Evolutionary conservation across 139 green algal species (phyloP), one percentile per base, ranked within the genome.

Genomic region (Chloropicon primus): DNA sequence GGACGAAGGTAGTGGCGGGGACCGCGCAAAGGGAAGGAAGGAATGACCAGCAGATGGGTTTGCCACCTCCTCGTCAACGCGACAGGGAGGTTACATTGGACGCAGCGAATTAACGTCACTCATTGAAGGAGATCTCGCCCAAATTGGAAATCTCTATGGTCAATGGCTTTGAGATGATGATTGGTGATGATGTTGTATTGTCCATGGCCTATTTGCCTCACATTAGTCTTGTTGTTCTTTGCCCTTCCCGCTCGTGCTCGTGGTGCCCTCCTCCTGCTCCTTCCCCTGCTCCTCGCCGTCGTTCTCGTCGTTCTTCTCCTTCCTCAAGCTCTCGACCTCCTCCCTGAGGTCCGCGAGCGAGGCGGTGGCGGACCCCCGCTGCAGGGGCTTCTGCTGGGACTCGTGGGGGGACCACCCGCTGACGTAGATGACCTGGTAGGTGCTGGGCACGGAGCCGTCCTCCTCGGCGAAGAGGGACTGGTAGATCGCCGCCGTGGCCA

Each of bases 391-490:
- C 27, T 87, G 88, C 80, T 93, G 89, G 23, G 24, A 77, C 1
- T 80, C 72, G 25, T 87, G 62, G 24, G 92, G 90, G 0, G 89
- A 79, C 92, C 92, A 96, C 21, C 92, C 92, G 22, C 91, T 95
- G 85, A 96, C 89, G 80, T 91, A 96, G 1, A 96, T 91, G 1
- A 94, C 88, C 85, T 96, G 82, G 53, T 78, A 90, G 26, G 86
- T 90, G 53, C 74, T 86, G 5, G 84, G 81, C 0, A 93, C 75
- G 2, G 79, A 76, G 54, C 77, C 80, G 1, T 81, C 83, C n/a
- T 78, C 72, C 5, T 81, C 53, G 10, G 54, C 72, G 74, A 96
- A 95, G 81, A 89, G 84, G 22, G 81, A 53, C 5, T 84, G 54
- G 78, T 95, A 96, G 24, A 83, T 81, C 21, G 86, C 87, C 0